Base-by-base conservation (phyloP, 768 basidiomycete genomes). In the Sporobolomyces roseus region DNA sequence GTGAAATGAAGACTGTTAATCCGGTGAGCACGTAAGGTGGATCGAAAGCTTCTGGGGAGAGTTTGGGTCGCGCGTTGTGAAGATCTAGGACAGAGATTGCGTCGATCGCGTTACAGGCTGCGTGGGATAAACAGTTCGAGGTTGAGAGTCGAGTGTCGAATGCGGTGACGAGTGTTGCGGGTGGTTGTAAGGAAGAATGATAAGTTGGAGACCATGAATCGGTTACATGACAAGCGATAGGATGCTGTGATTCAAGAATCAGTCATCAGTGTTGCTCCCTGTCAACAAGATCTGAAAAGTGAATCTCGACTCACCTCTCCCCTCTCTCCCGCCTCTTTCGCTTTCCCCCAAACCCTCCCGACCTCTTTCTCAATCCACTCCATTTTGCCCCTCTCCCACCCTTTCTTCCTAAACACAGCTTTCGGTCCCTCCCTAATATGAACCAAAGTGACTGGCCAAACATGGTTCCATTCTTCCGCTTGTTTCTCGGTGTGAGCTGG, bases 21-120 rank as follows among this genome's bases (percentile, higher is more conserved):
- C 86, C 86, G 0, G 92, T 97, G 30, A 98, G 83, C 50, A 97
- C 86, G 79, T 99, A 99, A 75, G 89, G 87, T 2, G 86, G 66
- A 52, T 55, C 38, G 54, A 60, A 56, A 3, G 64, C 45, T 25
- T 68, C 58, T 33, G 59, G 62, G 16, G 29, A 48, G 14, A 54
- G 17, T 8, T 59, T n/a, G 2, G 68, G 56, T 10, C 63, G 77
- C 0, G 35, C 48, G 50, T 64, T 53, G 32, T 62, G 56, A 12
- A 59, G 48, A 68, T 73, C 74, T 62, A 74, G 59, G 41, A 66
- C 33, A 29, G 66, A 74, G 64, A 72, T 68, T 50, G 63, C 53
- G 68, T 68, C 55, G 41, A 93, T 84, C 51, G 86, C 81, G 77
- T 91, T 91, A 70, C 93, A 83, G 4, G 85, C 83, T 14, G 93